Evolutionary conservation across 805 yeast genomes (phyloP), one percentile per base, ranked within the genome.

Genomic region (Candida pseudofarinosa): DNA sequence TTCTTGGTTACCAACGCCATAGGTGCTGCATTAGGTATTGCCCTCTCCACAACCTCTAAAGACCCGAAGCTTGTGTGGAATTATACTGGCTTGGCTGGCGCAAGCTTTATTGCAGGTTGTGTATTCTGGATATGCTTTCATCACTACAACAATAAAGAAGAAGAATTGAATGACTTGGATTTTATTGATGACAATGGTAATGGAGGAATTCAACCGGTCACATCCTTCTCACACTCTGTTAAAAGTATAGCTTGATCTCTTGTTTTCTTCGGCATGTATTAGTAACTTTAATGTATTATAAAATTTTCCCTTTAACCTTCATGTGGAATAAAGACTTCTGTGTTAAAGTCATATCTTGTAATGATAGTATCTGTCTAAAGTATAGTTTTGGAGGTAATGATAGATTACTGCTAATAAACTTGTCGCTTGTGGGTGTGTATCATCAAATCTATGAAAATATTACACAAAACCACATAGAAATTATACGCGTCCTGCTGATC

Each of bases 21-120:
- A 40, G 89, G 93, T 45, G 76, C 91, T 19, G 88, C 89, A 16
- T 55, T 85, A 37, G 88, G 90, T 54, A 80, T 81, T 61, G 87
- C 88, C 12, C 67, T 83, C 41, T 77, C 86, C 14, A 75, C 88
- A 19, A 79, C 83, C 8, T 71, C 87, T 8, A 73, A 64, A 44
- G 80, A 85, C 63, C 91, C 91, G 36, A 77, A 84, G 66, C 73
- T 80, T 55, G 76, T 78, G 37, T 81, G 88, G 86, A 74, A 79
- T 55, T 85, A 79, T 62, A 69, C 77, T 39, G 86, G 85, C 39
- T 71, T 83, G 48, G 82, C 81, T 15, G 61, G 73, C 37, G 73
- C 85, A 4, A 76, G 85, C 51, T 65, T 79, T 52, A 50, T 79
- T 45, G 77, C 79, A 30, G 91, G 90, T 17, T 45, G 72, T 43